Percentiles rank a stretch among this genome's conserved stretches.
These are phyloP conservation scores for Wickerhamomyces canadensis DNA, from an alignment of 805 yeast species.

Conservation along the genomic window DNA sequence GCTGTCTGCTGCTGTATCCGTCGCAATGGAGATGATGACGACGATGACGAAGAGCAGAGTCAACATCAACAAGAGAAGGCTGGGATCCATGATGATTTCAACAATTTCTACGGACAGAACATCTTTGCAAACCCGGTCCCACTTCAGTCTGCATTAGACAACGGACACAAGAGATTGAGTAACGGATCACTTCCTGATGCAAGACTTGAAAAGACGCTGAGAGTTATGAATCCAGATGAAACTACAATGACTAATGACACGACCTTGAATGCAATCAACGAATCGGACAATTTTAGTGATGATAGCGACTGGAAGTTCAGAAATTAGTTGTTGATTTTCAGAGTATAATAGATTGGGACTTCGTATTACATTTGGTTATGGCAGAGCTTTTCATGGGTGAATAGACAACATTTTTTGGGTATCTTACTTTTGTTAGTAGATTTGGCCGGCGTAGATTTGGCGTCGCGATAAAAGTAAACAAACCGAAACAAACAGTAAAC, in stretches of 20 bases:
- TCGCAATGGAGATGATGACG: slow-evolving; percentile 7
- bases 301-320: slow-evolving; percentile 5
- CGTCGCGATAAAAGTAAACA: neutral
- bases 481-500: neutral
- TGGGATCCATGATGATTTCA: slow-evolving; percentile 3
- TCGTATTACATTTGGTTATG: neutral
- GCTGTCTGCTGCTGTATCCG: slow-evolving; percentile 14
- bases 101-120: neutral
- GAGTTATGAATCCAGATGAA: slow-evolving; percentile 44
- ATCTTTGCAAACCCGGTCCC: slow-evolving; percentile 11
- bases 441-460: too few relatives aligned
- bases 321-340: neutral
- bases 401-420: too few relatives aligned
- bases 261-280: slow-evolving; percentile 4
- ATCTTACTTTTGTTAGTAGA: too few relatives aligned
- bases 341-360: neutral
- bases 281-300: neutral
- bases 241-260: slow-evolving; percentile 13
- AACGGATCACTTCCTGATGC: slow-evolving; percentile 53
- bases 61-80: slow-evolving; percentile 2
- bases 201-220: slow-evolving; percentile 37
- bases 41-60: slow-evolving; percentile 17
- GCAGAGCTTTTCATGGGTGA: too few relatives aligned
- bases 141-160: slow-evolving; percentile 22
- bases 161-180: slow-evolving; percentile 45